A percentile compares a stretch with the other conserved stretches of the same genome.
These are phyloP conservation scores for Amanita pallidorosea DNA, from an alignment of 768 basidiomycete genomes.

Conservation along the genomic window DNA sequence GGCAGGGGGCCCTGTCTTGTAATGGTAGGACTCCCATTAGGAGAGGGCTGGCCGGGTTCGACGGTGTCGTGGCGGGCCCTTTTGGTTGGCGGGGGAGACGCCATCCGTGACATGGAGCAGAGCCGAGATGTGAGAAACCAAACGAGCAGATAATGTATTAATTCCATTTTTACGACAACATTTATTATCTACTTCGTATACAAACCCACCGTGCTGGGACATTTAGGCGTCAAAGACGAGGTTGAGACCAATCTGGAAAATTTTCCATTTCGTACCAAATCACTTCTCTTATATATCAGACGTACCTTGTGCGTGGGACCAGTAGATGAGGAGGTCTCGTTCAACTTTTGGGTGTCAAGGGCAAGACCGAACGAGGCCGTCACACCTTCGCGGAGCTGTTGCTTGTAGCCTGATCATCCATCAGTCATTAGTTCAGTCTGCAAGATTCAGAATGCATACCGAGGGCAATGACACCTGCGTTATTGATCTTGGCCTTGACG, in stretches of 20 bases:
- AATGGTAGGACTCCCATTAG: background rate
- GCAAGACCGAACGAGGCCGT: slow-evolving; percentile 91
- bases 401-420: slow-evolving; percentile 67
- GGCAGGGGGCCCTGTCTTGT: slow-evolving; percentile 25
- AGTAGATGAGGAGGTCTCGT: slow-evolving; percentile 43
- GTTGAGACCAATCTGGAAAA: slow-evolving; percentile 52
- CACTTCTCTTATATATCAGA: background rate
- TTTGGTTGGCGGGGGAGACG: slow-evolving; percentile 1
- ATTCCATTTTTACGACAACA: slow-evolving; percentile 1
- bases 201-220: slow-evolving; percentile 12
- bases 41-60: background rate
- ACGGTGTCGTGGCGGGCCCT: background rate
- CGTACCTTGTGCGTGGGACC: slow-evolving; percentile 72
- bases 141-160: background rate
- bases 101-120: background rate
- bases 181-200: slow-evolving; percentile 3
- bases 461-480: slow-evolving; percentile 81
- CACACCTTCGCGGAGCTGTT: slow-evolving; percentile 88
- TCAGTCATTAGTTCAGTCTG: background rate
- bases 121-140: background rate
- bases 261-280: background rate
- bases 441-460: slow-evolving; percentile 29
- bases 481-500: slow-evolving; percentile 99
- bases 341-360: slow-evolving; percentile 87
- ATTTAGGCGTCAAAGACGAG: slow-evolving; percentile 64